Percentiles rank a stretch among this genome's conserved stretches.
Evolutionary conservation across 306 rosid genomes (phyloP).

Genomic region (Argentina anserina): DNA sequence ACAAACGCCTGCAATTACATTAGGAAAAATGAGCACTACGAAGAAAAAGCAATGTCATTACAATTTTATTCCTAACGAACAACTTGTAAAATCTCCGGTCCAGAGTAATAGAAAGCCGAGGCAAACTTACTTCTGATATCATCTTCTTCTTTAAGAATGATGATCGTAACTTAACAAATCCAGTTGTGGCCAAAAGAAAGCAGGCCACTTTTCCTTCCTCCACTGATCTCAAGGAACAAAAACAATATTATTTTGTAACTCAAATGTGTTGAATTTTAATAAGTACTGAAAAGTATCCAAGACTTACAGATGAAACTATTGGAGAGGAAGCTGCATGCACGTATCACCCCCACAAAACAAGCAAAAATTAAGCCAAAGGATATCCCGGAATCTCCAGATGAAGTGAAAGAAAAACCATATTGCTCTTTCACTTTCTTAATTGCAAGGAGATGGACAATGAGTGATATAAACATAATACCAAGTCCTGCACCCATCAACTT

Average conservation of each 20-base stretch:
- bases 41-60: slow-evolving; percentile 5
- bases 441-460: slow-evolving; percentile 54
- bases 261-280: slow-evolving; percentile 5
- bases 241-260: slow-evolving; percentile 19
- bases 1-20: slow-evolving; percentile 58
- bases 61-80: background rate
- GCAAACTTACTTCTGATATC: slow-evolving; percentile 54
- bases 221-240: slow-evolving; percentile 50
- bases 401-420: slow-evolving; percentile 37
- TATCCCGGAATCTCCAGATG: slow-evolving; percentile 40
- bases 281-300: slow-evolving; percentile 9
- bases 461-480: slow-evolving; percentile 63
- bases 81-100: background rate
- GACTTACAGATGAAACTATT: slow-evolving; percentile 90
- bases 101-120: slow-evolving; percentile 13
- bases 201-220: slow-evolving; percentile 95
- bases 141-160: slow-evolving; percentile 52
- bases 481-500: slow-evolving; percentile 77
- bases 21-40: slow-evolving; percentile 10
- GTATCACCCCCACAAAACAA: slow-evolving; percentile 59
- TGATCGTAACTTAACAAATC: slow-evolving; percentile 57
- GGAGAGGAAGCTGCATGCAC: slow-evolving; percentile 85
- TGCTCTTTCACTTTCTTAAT: slow-evolving; percentile 51
- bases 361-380: slow-evolving; percentile 46
- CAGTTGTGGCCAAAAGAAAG: slow-evolving; percentile 93